Conservation (phyloP, 768 basidiomycete species). For the Candolleomyces aberdarensis region DNA sequence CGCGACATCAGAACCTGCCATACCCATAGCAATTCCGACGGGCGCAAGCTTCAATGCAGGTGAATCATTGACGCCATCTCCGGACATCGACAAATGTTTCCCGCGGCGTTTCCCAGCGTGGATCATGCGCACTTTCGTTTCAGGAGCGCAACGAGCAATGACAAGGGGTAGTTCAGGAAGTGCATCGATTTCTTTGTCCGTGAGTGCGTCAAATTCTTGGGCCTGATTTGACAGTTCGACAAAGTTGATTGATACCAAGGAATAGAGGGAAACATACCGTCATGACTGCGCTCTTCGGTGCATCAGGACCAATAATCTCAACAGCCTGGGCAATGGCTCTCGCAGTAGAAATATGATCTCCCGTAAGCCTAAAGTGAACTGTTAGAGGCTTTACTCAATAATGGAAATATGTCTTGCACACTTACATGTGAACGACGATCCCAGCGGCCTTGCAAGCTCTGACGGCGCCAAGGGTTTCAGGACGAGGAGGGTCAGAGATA, state of each 20-base stretch:
- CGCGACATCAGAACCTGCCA: slow-evolving; percentile 54
- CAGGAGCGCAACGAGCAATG: slow-evolving; percentile 56
- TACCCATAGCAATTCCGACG: slow-evolving; percentile 58
- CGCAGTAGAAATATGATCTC: slow-evolving; percentile 52
- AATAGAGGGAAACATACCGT: slow-evolving; percentile 17
- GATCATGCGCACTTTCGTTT: slow-evolving; percentile 55
- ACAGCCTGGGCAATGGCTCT: slow-evolving; percentile 49
- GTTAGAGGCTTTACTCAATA: not conserved
- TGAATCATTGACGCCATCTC: slow-evolving; percentile 58
- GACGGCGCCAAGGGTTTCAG: slow-evolving; percentile 50
- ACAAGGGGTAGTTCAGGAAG: slow-evolving; percentile 53
- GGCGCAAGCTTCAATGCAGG: slow-evolving; percentile 54
- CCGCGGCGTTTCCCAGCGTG: slow-evolving; percentile 55
- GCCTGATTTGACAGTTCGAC: slow-evolving; percentile 19
- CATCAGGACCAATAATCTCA: slow-evolving; percentile 42
- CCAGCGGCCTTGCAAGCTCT: slow-evolving; percentile 49
- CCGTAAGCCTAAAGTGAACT: slow-evolving; percentile 42
- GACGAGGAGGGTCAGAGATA: slow-evolving; percentile 55
- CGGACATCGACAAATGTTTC: slow-evolving; percentile 53
- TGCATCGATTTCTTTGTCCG: slow-evolving; percentile 47
- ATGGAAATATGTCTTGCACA: not conserved
- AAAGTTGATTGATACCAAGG: not conserved
- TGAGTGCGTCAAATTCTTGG: slow-evolving; percentile 49
- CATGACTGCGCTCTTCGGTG: slow-evolving; percentile 36
- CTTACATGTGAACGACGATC: slow-evolving; percentile 44